These are phyloP conservation scores for Haberlea rhodopensis DNA, from an alignment of 257 asterid genomes.

Conservation along the genomic window DNA sequence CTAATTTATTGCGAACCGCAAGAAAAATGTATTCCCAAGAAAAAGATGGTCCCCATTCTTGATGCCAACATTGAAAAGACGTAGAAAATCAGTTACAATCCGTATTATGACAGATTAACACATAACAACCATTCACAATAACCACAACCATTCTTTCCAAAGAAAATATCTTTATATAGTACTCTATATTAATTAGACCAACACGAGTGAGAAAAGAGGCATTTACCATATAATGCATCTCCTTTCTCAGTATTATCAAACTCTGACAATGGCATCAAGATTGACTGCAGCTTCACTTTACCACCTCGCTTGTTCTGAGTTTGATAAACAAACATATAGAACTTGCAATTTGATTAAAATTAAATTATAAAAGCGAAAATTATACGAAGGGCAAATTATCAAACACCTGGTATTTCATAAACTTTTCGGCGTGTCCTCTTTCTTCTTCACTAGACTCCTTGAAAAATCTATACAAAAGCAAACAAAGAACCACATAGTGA, in stretches of 20 bases:
- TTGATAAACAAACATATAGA: background rate
- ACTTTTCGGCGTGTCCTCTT: constrained; percentile 72
- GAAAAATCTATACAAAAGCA: constrained; percentile 47
- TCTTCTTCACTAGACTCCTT: constrained; percentile 78
- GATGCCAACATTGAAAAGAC: constrained; percentile 30
- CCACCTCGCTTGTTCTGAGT: constrained; percentile 70
- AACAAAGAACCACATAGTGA: constrained; percentile 10
- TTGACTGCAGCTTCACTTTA: constrained; percentile 65
- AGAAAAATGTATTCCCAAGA: constrained; percentile 27
- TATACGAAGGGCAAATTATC: background rate
- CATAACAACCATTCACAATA: constrained; percentile 29
- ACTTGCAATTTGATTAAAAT: background rate
- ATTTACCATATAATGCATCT: constrained; percentile 72
- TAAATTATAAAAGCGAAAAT: background rate
- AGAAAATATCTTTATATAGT: constrained; percentile 11
- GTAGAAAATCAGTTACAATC: constrained; percentile 12
- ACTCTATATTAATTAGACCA: background rate
- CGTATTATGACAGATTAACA: constrained; percentile 7
- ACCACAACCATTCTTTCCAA: constrained; percentile 12
- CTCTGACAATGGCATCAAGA: constrained; percentile 68
- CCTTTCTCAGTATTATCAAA: constrained; percentile 77
- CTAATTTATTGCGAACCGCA: constrained; percentile 24
- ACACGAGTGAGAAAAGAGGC: constrained; percentile 1
- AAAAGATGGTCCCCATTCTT: constrained; percentile 33
- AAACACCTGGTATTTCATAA: constrained; percentile 78